Conservation (phyloP, 2,329 filamentous ascomycete genomes). For the Fusarium udum region DNA sequence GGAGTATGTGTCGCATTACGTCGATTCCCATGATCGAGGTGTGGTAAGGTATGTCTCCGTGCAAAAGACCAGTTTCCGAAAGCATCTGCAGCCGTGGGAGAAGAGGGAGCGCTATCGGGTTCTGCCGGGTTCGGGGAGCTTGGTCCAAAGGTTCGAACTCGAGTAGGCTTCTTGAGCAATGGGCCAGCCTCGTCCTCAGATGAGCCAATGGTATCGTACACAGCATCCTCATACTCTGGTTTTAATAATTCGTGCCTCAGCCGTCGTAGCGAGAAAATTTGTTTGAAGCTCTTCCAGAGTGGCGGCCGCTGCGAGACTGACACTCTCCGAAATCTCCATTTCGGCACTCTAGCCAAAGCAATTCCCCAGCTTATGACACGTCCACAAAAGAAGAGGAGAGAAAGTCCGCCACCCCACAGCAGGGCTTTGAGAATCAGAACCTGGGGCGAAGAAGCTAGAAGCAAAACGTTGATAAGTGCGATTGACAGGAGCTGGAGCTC, state of each 20-base stretch:
- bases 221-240: constrained; percentile 44
- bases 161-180: constrained; percentile 31
- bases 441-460: constrained; percentile 84
- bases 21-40: constrained; percentile 46
- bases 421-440: constrained; percentile 84
- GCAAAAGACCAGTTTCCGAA: constrained; percentile 35
- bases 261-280: constrained; percentile 56
- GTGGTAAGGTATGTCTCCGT: constrained; percentile 65
- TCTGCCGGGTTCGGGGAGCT: constrained; percentile 10
- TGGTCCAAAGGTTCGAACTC: constrained; percentile 47
- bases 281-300: constrained; percentile 53
- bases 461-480: constrained; percentile 80
- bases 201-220: constrained; percentile 46
- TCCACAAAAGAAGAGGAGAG: constrained; percentile 76
- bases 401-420: constrained; percentile 84
- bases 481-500: constrained; percentile 90
- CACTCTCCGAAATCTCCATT: constrained; percentile 82
- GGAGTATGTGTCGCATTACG: constrained; percentile 64
- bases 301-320: constrained; percentile 49
- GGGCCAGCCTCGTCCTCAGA: constrained; percentile 46
- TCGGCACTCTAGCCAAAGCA: constrained; percentile 85
- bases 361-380: constrained; percentile 85
- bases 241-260: constrained; percentile 54
- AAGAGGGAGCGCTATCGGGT: constrained; percentile 27
- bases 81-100: constrained; percentile 28